Evolutionary conservation across 192 early-diverging fungal genomes (phyloP), one percentile per base, ranked within the genome.

Genomic region (Coemansia asiatica): DNA sequence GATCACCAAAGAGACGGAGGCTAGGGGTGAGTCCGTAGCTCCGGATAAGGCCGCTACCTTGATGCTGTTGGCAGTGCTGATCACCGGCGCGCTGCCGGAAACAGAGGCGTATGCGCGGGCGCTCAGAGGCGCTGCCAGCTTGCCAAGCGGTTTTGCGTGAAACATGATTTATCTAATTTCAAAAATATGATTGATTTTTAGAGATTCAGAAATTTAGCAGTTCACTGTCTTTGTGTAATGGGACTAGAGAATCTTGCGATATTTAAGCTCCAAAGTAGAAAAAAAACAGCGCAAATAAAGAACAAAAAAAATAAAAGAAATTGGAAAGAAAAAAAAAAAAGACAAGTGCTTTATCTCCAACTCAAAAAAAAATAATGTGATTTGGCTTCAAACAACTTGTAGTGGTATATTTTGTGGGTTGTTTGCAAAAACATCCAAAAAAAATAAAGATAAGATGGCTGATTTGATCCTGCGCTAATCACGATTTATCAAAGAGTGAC

Each of bases 1-100:
- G 63, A 97, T 83, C 53, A 96, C 91, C 31, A 98, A 73, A 18
- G 94, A 90, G 31, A 98, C 60, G 19, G 89, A 86, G 16, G 91
- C 88, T 31, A 88, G 85, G 21, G 91, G 89, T 23, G 91, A 62
- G 22, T 49, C 66, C 21, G 61, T 4, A 21, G 29, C 61, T 21
- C 55, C 67, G 6, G 54, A 60, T 1, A 50, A 12, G 1, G 76
- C 74, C 0, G 76, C 81, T 2, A 83, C 69, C 61, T 71, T 67
- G 67, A 83, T 75, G 50, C 81, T 76, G 66, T 74, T 75, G 64
- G 72, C 47, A 23, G 75, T 72, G 63, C 63, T 69, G 38, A 51
- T 55, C 15, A 76, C 60, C 18, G 73, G 29, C 0, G 74, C 44
- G 25, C 48, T 63, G 25, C 48, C 60, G 36, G 71, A 63, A 4